Conservation (phyloP, 2,329 filamentous ascomycete genomes). For the Pseudopyricularia javanii region DNA sequence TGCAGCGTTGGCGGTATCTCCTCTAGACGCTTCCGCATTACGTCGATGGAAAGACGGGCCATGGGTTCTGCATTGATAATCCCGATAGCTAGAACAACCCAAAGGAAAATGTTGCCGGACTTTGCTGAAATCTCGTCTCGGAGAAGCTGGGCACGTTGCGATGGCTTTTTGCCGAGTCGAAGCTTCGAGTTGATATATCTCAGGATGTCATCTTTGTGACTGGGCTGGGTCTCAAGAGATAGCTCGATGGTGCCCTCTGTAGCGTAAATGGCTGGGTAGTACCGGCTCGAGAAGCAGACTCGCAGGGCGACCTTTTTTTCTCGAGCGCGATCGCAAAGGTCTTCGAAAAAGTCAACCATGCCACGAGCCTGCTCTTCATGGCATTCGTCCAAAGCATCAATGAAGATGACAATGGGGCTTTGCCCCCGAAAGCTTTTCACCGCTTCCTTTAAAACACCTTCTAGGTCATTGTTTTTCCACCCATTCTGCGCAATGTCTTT, state of each 20-base stretch:
- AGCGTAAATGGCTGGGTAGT: constrained; percentile 29
- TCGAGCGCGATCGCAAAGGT: constrained; percentile 16
- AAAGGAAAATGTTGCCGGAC: constrained; percentile 30
- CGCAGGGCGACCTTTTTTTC: constrained; percentile 9
- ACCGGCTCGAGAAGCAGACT: constrained; percentile 31
- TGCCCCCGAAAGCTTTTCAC: constrained; percentile 5
- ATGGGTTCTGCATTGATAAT: constrained; percentile 21
- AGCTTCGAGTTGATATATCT: constrained; percentile 17
- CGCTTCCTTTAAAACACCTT: constrained; percentile 6
- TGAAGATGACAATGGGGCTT: constrained; percentile 10
- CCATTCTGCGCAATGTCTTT: background rate
- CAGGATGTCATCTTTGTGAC: constrained; percentile 21
- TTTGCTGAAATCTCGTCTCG: constrained; percentile 17
- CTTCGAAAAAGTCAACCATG: constrained; percentile 30
- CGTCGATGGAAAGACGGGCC: constrained; percentile 12
- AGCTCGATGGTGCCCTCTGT: constrained; percentile 13
- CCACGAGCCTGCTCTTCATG: constrained; percentile 24
- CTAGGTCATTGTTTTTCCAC: constrained; percentile 4
- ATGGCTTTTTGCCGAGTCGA: constrained; percentile 8
- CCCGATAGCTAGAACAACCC: constrained; percentile 24
- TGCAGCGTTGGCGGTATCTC: constrained; percentile 25
- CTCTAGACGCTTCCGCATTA: constrained; percentile 14
- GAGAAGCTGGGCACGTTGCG: constrained; percentile 7
- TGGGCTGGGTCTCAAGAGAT: constrained; percentile 20
- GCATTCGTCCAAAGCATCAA: constrained; percentile 37